These are phyloP conservation scores for Oryza longistaminata DNA, from an alignment of 176 grass and related monocot species.

Conservation along the genomic window DNA sequence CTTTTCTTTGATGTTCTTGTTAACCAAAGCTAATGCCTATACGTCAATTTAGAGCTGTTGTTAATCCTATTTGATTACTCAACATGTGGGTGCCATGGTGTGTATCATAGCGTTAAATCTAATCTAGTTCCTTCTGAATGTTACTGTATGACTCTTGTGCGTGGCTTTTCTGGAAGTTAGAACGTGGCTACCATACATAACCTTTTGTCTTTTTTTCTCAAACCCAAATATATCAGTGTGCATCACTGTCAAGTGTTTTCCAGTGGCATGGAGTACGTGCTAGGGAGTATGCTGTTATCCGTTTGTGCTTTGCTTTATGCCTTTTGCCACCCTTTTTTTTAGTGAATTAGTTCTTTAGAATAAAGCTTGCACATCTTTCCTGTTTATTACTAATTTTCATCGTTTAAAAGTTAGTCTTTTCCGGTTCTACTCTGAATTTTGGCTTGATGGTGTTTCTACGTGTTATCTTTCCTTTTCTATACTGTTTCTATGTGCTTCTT, in stretches of 20 bases:
- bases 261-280: neutral
- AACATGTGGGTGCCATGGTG: neutral
- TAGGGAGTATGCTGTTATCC: too few species aligned
- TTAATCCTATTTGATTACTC: neutral
- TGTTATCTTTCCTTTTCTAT: neutral
- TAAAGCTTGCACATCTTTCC: neutral
- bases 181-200: neutral
- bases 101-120: too few species aligned
- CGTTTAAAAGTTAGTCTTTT: slow-evolving; percentile 25
- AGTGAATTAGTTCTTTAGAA: slow-evolving; percentile 19
- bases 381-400: neutral
- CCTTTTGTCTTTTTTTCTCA: neutral
- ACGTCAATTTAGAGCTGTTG: neutral
- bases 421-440: neutral
- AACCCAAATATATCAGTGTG: neutral
- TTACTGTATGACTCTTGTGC: too few species aligned
- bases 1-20: too few species aligned
- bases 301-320: slow-evolving; percentile 3
- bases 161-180: neutral
- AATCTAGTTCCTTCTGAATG: too few species aligned
- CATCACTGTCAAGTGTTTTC: neutral
- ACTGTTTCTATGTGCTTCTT: neutral
- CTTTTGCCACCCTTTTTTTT: slow-evolving; percentile 1
- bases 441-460: neutral
- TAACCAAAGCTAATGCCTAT: too few species aligned